Conservation (phyloP, 352 stramenopile genomes). For the Globisporangium nagaii region DNA sequence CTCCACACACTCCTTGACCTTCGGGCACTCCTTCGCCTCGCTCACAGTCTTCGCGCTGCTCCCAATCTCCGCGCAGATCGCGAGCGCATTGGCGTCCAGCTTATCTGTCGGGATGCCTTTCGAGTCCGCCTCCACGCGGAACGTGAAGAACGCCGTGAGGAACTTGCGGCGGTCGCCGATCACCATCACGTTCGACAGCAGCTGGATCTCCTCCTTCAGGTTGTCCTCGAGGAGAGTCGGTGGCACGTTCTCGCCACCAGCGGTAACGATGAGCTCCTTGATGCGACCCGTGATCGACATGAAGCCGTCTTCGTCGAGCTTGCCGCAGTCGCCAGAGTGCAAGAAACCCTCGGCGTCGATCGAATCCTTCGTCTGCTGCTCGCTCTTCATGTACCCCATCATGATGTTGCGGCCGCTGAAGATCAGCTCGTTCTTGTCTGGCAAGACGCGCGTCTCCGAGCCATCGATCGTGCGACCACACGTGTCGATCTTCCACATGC, state of each 20-base stretch:
- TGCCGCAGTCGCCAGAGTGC: constrained; percentile 91
- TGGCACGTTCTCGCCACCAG: constrained; percentile 94
- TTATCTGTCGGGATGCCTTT: constrained; percentile 82
- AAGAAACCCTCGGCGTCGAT: constrained; percentile 93
- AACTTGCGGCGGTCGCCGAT: constrained; percentile 94
- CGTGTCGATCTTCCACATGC: constrained; percentile 87
- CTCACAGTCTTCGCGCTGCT: constrained; percentile 61
- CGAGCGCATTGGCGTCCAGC: constrained; percentile 63
- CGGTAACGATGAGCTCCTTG: constrained; percentile 95
- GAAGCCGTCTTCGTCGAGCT: constrained; percentile 90
- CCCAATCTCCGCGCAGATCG: constrained; percentile 54
- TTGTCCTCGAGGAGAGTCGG: constrained; percentile 90
- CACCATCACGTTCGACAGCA: constrained; percentile 90
- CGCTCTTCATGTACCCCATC: constrained; percentile 86
- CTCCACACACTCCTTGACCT: constrained; percentile 74
- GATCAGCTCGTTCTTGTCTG: constrained; percentile 65
- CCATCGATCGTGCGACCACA: constrained; percentile 77
- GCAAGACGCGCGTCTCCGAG: constrained; percentile 48
- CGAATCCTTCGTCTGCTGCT: constrained; percentile 78
- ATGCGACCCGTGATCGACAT: constrained; percentile 94
- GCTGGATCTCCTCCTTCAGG: constrained; percentile 84
- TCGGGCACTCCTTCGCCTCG: constrained; percentile 65
- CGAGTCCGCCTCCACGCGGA: constrained; percentile 74
- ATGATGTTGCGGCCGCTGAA: constrained; percentile 85
- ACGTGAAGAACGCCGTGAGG: constrained; percentile 82